Percentiles rank a stretch among this genome's conserved stretches.
Evolutionary conservation across 306 rosid genomes (phyloP).

Genomic region (Castanospermum australe): DNA sequence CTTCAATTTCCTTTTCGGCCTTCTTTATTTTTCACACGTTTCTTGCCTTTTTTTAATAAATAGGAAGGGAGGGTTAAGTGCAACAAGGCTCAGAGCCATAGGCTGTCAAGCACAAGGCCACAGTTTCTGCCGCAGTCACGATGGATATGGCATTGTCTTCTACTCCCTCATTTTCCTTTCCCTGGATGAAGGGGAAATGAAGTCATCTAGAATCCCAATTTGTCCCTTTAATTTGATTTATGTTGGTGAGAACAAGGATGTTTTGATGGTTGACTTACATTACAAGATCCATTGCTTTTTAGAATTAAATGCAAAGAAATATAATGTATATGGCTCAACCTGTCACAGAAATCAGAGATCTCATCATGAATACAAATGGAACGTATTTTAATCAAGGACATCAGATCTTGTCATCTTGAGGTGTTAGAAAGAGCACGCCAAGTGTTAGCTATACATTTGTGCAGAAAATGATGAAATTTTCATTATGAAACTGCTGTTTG

Average conservation of each 20-base stretch:
- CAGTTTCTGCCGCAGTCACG: background rate
- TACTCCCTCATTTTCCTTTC: background rate
- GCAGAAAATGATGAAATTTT: no score
- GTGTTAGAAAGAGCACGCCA: background rate
- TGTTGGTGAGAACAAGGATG: background rate
- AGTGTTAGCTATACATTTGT: no score
- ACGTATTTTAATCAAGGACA: background rate
- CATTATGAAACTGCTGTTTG: no score
- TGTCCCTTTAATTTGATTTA: background rate
- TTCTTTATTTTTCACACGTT: no score
- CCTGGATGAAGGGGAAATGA: background rate
- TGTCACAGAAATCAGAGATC: background rate
- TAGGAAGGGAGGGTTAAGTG: background rate
- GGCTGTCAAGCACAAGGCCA: background rate
- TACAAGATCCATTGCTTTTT: background rate
- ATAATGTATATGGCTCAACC: background rate
- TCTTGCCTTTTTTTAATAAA: background rate
- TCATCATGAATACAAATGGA: background rate
- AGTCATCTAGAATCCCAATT: background rate
- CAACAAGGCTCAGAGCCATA: no score
- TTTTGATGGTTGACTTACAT: slow-evolving; percentile 15
- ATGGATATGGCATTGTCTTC: background rate
- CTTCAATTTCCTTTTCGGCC: no score
- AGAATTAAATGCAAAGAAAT: background rate
- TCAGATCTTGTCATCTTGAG: background rate